Evolutionary conservation across 768 basidiomycete genomes (phyloP).

Genomic region (Aureoboletus auriporus): DNA sequence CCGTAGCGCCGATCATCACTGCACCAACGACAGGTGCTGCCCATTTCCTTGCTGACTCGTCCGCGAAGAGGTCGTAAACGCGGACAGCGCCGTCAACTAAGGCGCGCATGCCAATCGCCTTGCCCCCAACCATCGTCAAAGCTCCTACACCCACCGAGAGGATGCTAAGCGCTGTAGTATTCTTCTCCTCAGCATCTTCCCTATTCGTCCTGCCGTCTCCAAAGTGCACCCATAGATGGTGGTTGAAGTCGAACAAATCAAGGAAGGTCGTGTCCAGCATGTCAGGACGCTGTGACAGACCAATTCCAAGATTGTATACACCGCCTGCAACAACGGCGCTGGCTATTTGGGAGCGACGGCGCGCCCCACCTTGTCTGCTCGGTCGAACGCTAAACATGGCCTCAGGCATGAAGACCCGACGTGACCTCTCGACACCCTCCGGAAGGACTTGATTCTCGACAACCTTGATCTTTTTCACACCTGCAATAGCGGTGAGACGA

Average conservation of each 20-base stretch:
- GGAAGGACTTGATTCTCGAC: conserved; percentile 80
- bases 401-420: conserved; percentile 90
- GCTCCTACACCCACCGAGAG: conserved; percentile 80
- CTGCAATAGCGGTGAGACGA: conserved; percentile 55
- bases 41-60: conserved; percentile 82
- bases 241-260: conserved; percentile 84
- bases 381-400: conserved; percentile 83
- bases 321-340: conserved; percentile 74
- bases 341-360: conserved; percentile 31
- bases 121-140: conserved; percentile 84
- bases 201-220: conserved; percentile 40
- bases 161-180: conserved; percentile 62
- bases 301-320: conserved; percentile 74
- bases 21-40: conserved; percentile 82
- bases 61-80: conserved; percentile 72
- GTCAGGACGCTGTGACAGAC: conserved; percentile 72
- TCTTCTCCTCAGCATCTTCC: conserved; percentile 35
- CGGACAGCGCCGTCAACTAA: conserved; percentile 77
- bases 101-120: conserved; percentile 69
- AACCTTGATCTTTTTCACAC: conserved; percentile 61
- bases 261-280: conserved; percentile 75
- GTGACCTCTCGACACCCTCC: conserved; percentile 72
- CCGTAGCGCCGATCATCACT: conserved; percentile 63
- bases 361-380: conserved; percentile 36
- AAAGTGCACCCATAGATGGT: conserved; percentile 72